Evolutionary conservation across 768 basidiomycete species (phyloP).

Genomic region (Russula abietina): DNA sequence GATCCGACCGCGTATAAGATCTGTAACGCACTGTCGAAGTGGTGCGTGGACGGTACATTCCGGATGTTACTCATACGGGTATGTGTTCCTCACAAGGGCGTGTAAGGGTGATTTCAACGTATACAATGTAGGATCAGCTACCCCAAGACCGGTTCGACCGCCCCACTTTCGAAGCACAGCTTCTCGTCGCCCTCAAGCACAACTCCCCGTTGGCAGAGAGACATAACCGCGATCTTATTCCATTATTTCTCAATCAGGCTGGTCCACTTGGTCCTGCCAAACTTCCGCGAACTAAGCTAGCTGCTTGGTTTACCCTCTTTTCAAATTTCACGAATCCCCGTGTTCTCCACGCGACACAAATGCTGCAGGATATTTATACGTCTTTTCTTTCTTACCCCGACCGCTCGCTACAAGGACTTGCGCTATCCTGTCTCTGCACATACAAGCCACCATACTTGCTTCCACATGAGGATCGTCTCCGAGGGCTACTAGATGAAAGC

Average conservation of each 20-base stretch:
- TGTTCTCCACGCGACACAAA: constrained; percentile 64
- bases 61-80: constrained; percentile 35
- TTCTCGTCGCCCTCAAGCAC: constrained; percentile 65
- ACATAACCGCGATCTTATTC: constrained; percentile 82
- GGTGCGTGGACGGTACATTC: constrained; percentile 37
- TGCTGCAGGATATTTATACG: constrained; percentile 59
- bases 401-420: constrained; percentile 62
- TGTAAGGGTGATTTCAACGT: not conserved
- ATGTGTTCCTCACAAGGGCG: constrained; percentile 11
- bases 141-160: constrained; percentile 60
- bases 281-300: constrained; percentile 56
- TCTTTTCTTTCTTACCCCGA: constrained; percentile 84
- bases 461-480: constrained; percentile 57
- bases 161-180: constrained; percentile 71
- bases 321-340: constrained; percentile 92
- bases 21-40: constrained; percentile 42
- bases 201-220: constrained; percentile 72
- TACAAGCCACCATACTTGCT: constrained; percentile 63
- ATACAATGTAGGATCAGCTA: constrained; percentile 34
- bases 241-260: constrained; percentile 60
- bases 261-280: constrained; percentile 37
- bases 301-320: constrained; percentile 77
- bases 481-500: constrained; percentile 71
- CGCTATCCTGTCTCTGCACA: constrained; percentile 73
- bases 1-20: constrained; percentile 67